A percentile compares a stretch with the other conserved stretches of the same genome.
Evolutionary conservation across 2,329 filamentous ascomycete species (phyloP).

Genomic region (Cladosporium sp.): DNA sequence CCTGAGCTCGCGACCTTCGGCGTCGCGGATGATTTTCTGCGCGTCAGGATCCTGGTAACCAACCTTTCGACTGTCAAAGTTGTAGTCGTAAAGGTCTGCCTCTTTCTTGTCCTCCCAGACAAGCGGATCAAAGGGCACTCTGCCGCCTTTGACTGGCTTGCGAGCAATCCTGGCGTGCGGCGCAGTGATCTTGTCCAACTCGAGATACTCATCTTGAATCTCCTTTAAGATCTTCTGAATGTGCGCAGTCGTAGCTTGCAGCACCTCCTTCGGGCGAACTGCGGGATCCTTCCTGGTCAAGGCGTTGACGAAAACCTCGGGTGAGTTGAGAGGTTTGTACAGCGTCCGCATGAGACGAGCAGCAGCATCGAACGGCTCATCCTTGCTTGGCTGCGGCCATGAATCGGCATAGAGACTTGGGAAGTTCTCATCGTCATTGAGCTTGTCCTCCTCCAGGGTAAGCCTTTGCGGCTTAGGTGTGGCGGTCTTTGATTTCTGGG

Average conservation of each 20-base stretch:
- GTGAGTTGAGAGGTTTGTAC: slow-evolving; percentile 40
- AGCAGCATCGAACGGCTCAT: slow-evolving; percentile 31
- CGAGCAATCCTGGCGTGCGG: slow-evolving; percentile 48
- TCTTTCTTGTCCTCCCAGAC: slow-evolving; percentile 58
- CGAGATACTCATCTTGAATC: slow-evolving; percentile 57
- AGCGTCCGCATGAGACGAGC: slow-evolving; percentile 37
- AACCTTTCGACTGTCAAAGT: slow-evolving; percentile 48
- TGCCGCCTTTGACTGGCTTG: slow-evolving; percentile 46
- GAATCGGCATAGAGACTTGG: slow-evolving; percentile 23
- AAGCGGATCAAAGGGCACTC: slow-evolving; percentile 41
- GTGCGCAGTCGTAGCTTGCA: slow-evolving; percentile 53
- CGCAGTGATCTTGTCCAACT: slow-evolving; percentile 50
- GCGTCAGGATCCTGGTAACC: slow-evolving; percentile 54
- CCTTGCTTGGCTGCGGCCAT: slow-evolving; percentile 18
- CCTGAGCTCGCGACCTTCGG: slow-evolving; percentile 43
- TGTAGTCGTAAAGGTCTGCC: slow-evolving; percentile 56
- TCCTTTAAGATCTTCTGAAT: slow-evolving; percentile 47
- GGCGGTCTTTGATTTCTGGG: slow-evolving; percentile 22
- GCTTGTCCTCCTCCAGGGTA: slow-evolving; percentile 27
- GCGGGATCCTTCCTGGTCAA: slow-evolving; percentile 40
- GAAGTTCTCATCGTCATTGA: slow-evolving; percentile 28
- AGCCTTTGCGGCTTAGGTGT: slow-evolving; percentile 30
- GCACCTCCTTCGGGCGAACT: slow-evolving; percentile 45
- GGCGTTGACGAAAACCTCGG: slow-evolving; percentile 38
- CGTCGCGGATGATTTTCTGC: slow-evolving; percentile 45